A percentile compares a stretch with the other conserved stretches of the same genome.
Conservation (phyloP, 345 rosid genomes). For the Acer campestre region DNA sequence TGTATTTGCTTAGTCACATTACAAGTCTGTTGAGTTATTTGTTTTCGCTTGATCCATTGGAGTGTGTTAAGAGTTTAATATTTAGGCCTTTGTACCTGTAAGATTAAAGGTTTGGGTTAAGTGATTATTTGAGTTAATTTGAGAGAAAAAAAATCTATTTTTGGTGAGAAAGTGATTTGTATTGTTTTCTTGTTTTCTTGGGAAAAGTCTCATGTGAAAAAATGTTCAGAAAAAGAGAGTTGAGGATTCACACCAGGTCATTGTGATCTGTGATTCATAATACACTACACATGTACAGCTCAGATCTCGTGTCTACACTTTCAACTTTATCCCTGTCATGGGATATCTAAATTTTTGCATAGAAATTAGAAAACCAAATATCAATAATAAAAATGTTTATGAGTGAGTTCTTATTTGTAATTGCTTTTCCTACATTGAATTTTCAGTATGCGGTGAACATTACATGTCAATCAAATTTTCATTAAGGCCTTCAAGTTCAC, state of each 20-base stretch:
- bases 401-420: background rate
- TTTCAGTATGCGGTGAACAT: background rate
- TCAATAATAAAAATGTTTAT: background rate
- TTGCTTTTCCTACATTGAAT: background rate
- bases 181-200: background rate
- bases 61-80: too few species aligned
- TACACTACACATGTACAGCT: background rate
- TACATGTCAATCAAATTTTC: too few species aligned
- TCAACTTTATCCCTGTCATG: background rate
- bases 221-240: background rate
- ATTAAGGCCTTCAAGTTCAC: too few species aligned
- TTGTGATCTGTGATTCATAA: background rate
- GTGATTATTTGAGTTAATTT: background rate
- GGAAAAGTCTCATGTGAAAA: background rate
- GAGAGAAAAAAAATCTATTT: background rate
- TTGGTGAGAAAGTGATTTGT: background rate
- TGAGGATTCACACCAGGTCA: background rate
- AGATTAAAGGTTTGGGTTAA: background rate
- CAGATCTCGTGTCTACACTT: too few species aligned
- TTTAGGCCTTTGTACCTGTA: too few species aligned
- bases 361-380: background rate
- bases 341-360: background rate
- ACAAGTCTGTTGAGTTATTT: too few species aligned
- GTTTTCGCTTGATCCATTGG: background rate
- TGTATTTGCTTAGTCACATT: background rate